Conservation (phyloP, 1,284 basidiomycete genomes). For the Coniferiporia weirii region DNA sequence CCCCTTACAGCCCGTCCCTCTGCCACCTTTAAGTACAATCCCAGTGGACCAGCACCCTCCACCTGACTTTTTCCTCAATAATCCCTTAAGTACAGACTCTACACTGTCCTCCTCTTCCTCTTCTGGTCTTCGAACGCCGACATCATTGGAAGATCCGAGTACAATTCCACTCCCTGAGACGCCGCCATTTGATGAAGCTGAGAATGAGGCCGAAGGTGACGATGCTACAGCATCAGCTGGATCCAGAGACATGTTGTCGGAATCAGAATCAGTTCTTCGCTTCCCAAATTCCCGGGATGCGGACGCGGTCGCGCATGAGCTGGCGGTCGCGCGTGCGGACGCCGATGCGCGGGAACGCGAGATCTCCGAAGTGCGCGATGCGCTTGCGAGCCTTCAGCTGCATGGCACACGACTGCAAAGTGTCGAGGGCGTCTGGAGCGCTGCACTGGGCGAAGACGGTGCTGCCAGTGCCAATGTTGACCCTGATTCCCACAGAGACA, state of each 20-base stretch:
- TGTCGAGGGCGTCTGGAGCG: neutral
- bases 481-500: neutral
- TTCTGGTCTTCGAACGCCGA: neutral
- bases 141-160: constrained; percentile 6
- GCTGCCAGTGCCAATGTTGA: neutral
- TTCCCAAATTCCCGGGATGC: neutral
- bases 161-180: constrained; percentile 7
- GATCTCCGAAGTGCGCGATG: constrained; percentile 8
- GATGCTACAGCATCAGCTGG: neutral
- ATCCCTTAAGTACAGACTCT: neutral
- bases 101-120: constrained; percentile 3
- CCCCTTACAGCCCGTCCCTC: constrained; percentile 1
- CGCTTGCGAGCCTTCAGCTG: constrained; percentile 3
- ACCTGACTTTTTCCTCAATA: neutral
- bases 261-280: neutral
- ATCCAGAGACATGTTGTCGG: neutral
- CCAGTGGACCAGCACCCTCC: too few relatives aligned
- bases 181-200: constrained; percentile 4
- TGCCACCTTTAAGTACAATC: neutral
- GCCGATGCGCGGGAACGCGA: constrained; percentile 6
- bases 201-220: neutral
- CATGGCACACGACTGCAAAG: neutral
- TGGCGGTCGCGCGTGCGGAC: constrained; percentile 8
- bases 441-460: neutral
- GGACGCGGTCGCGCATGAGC: constrained; percentile 1